These are phyloP conservation scores for Nicotiana tomentosiformis DNA, from an alignment of 257 asterid species.

Conservation along the genomic window DNA sequence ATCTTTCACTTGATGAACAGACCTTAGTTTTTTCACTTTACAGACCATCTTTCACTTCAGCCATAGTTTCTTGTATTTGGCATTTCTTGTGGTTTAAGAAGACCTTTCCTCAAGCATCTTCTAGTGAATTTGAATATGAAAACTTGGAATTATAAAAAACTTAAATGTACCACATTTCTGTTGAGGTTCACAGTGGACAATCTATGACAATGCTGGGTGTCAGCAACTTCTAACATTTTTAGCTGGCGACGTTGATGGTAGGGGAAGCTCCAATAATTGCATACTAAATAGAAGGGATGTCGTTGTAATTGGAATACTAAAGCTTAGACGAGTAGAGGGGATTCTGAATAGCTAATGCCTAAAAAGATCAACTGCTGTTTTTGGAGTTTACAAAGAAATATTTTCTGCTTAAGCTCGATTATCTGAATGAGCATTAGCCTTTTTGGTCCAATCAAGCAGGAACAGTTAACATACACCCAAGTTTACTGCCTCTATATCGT, in stretches of 20 bases:
- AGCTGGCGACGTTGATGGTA: neutral
- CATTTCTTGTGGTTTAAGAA: neutral
- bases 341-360: neutral
- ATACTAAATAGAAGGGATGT: neutral
- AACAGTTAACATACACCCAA: constrained; percentile 90
- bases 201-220: neutral
- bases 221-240: neutral
- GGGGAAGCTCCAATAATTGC: neutral
- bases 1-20: neutral
- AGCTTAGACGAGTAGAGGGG: neutral
- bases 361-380: neutral
- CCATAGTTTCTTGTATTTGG: neutral
- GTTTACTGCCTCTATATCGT: constrained; percentile 89
- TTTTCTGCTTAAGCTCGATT: neutral
- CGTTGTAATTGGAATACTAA: neutral
- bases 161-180: neutral
- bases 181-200: neutral
- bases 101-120: neutral
- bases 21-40: neutral
- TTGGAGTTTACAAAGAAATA: neutral
- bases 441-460: constrained; percentile 48
- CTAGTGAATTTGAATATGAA: neutral
- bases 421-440: constrained; percentile 4
- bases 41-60: no score
- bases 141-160: neutral